Evolutionary conservation across 2,329 filamentous ascomycete genomes (phyloP).

Genomic region (Elsinoe australis): DNA sequence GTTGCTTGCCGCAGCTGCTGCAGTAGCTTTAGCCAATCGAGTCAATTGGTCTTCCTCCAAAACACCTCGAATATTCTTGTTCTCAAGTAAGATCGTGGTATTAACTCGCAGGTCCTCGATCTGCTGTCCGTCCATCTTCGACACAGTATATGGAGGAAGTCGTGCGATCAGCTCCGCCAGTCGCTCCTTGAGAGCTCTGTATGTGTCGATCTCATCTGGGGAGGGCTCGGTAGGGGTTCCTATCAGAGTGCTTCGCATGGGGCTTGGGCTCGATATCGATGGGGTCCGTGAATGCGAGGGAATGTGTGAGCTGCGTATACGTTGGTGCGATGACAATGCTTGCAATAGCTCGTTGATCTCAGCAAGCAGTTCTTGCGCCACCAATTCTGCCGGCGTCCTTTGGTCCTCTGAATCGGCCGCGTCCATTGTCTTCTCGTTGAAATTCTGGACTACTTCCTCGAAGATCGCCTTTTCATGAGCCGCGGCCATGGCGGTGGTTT

Average conservation of each 20-base stretch:
- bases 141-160: constrained; percentile 75
- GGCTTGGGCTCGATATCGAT: constrained; percentile 49
- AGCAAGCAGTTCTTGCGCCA: constrained; percentile 48
- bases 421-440: constrained; percentile 21
- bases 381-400: constrained; percentile 29
- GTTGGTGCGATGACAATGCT: constrained; percentile 69
- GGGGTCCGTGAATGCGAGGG: constrained; percentile 35
- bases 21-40: constrained; percentile 34
- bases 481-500: constrained; percentile 19
- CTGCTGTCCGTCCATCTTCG: constrained; percentile 78
- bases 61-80: constrained; percentile 65
- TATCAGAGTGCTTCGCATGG: constrained; percentile 46
- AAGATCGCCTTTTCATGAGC: constrained; percentile 22
- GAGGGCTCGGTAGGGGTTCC: constrained; percentile 60
- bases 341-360: constrained; percentile 70
- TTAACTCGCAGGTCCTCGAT: constrained; percentile 76
- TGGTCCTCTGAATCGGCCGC: constrained; percentile 20
- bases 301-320: constrained; percentile 65
- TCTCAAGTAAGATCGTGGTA: constrained; percentile 65
- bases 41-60: constrained; percentile 72
- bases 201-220: constrained; percentile 50
- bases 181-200: constrained; percentile 68
- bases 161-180: constrained; percentile 64
- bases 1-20: constrained; percentile 30
- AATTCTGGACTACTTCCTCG: constrained; percentile 25